Evolutionary conservation across 1,139 yeast species (phyloP).

Genomic region (Lodderomyces pseudojiufengensis): DNA sequence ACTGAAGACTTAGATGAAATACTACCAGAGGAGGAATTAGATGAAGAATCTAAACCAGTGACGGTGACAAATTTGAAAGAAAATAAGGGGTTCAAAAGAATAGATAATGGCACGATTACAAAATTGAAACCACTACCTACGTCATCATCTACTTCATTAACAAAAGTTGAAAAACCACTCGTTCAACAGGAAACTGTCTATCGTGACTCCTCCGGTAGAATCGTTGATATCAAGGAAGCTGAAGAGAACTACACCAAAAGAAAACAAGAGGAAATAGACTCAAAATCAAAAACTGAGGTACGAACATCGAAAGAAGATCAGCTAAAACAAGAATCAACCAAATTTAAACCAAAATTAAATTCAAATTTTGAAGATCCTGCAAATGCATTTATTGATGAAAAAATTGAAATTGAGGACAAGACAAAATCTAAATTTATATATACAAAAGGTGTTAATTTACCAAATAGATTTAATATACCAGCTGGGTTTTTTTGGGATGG

Average conservation of each 20-base stretch:
- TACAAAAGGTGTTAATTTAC: slow-evolving; percentile 52
- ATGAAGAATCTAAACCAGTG: slow-evolving; percentile 6
- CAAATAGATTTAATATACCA: slow-evolving; percentile 68
- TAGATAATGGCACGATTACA: slow-evolving; percentile 25
- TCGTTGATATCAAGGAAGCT: slow-evolving; percentile 30
- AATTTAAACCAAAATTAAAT: slow-evolving; percentile 20
- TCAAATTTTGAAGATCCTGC: slow-evolving; percentile 69
- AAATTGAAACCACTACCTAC: background rate
- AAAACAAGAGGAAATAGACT: slow-evolving; percentile 21
- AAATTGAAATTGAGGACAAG: slow-evolving; percentile 37
- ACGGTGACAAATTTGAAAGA: slow-evolving; percentile 2
- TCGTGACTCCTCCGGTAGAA: slow-evolving; percentile 39
- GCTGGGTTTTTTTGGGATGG: slow-evolving; percentile 96
- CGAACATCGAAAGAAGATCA: slow-evolving; percentile 11
- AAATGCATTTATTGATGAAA: slow-evolving; percentile 31
- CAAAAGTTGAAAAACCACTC: slow-evolving; percentile 1
- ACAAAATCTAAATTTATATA: slow-evolving; percentile 20
- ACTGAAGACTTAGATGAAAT: slow-evolving; percentile 10
- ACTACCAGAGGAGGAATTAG: slow-evolving; percentile 4
- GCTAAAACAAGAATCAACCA: slow-evolving; percentile 29
- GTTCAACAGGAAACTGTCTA: slow-evolving; percentile 26
- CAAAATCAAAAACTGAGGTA: slow-evolving; percentile 7
- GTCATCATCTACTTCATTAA: background rate
- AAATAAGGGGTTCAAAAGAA: slow-evolving; percentile 36
- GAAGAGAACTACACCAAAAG: slow-evolving; percentile 34